phyloP scores from a whole-genome alignment of 176 grass and related monocot genomes.

The Oryza officinalis region DNA sequence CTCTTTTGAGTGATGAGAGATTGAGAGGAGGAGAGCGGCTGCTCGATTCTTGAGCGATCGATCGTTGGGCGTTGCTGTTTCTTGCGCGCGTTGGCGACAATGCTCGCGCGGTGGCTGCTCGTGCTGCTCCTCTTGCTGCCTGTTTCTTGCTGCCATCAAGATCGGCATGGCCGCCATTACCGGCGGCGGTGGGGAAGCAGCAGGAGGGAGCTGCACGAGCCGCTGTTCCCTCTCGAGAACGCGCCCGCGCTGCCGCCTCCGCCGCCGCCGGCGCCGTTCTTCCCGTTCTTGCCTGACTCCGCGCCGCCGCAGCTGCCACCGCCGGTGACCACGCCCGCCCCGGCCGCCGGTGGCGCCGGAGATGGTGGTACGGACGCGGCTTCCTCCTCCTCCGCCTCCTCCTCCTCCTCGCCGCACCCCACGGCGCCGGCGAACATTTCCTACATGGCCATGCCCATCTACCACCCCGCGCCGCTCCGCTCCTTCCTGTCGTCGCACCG shows the following conservation, averaged over 20 bases:
- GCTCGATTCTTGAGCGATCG: background rate
- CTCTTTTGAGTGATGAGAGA: background rate
- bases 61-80: constrained; percentile 2
- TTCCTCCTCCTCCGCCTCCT: background rate
- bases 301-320: constrained; percentile 23
- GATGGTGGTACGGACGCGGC: background rate
- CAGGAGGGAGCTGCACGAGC: constrained; percentile 57
- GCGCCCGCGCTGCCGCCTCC: constrained; percentile 38
- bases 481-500: constrained; percentile 48
- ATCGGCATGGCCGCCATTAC: constrained; percentile 3
- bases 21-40: background rate
- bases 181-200: background rate
- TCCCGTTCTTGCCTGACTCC: constrained; percentile 46
- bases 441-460: constrained; percentile 35
- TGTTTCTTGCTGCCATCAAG: background rate
- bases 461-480: constrained; percentile 32
- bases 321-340: background rate
- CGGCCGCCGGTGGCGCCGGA: background rate
- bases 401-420: constrained; percentile 37
- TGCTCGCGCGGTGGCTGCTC: constrained; percentile 37
- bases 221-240: constrained; percentile 55
- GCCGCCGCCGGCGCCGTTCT: constrained; percentile 39
- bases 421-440: constrained; percentile 58
- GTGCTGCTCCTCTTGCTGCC: constrained; percentile 42
- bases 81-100: constrained; percentile 9